Base-by-base conservation (phyloP, 78 protist species). In the Protostelium mycophagum region DNA sequence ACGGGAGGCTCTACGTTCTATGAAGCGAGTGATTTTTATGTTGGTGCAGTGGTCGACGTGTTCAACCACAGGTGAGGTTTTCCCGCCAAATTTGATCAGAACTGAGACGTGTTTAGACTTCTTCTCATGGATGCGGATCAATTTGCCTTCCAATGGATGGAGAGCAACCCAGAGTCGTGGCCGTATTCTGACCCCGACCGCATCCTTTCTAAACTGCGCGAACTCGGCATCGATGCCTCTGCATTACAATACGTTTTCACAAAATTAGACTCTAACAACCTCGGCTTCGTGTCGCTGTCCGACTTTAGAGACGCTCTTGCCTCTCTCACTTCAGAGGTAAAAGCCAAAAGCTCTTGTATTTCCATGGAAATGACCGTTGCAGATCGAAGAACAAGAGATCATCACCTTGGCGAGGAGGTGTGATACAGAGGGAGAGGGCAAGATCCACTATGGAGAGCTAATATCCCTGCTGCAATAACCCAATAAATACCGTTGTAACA, bases 41-140 rank as follows among this genome's bases (percentile, higher is more conserved):
- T 89, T 29, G 95, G 95, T 1, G 86, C 86, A n/a, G 0, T 16
- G 0, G 34, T 92, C 28, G 87, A 63, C 73, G 31, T 92, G 38
- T 0, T 51, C 73, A 51, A 51, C 16, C 73, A 51, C 73, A 51
- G 16, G 73, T 51, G 73, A 51, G 73, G 5, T 51, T 16, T 16
- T 51, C 73, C 16, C 73, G 73, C 16, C 73, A 51, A 51, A 51
- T 51, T 5, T 51, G 31, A 16, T 51, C n/a, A n/a, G n/a, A n/a
- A n/a, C n/a, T 51, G 73, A 51, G 31, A 86, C 85, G 23, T 35
- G 37, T 0, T 0, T n/a, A 31, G 0, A 29, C 89, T 88, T 84
- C 28, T 1, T 34, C 83, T 92, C 28, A 23, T 28, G 51, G 87
- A 38, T 36, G 87, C 88, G 36, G 95, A 92, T 73, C 91, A 92